phyloP scores from a whole-genome alignment of 78 protist genomes.

The Reticulomyxa filosa region DNA sequence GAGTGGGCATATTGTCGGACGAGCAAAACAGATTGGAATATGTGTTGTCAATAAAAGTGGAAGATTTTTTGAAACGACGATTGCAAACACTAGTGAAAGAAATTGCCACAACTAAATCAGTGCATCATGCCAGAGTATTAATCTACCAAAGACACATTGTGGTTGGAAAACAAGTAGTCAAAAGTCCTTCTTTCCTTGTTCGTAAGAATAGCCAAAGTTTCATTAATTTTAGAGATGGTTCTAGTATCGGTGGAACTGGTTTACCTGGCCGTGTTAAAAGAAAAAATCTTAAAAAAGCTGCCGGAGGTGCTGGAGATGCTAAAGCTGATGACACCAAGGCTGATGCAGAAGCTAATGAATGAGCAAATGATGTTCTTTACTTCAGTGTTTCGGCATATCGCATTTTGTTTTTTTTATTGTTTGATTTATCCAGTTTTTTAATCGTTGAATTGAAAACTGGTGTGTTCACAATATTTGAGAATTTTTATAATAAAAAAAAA shows the following conservation, averaged over 20 bases:
- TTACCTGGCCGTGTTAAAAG: slow-evolving; percentile 85
- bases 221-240: slow-evolving; percentile 68
- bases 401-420: too few species aligned
- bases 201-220: slow-evolving; percentile 87
- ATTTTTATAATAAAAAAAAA: too few species aligned
- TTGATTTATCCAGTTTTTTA: too few species aligned
- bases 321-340: background rate
- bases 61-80: slow-evolving; percentile 92
- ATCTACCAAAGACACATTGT: slow-evolving; percentile 93
- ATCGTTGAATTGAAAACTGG: too few species aligned
- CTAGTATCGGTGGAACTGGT: slow-evolving; percentile 65
- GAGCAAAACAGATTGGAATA: slow-evolving; percentile 78
- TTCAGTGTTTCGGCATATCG: too few species aligned
- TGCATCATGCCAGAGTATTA: slow-evolving; percentile 98
- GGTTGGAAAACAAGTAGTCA: slow-evolving; percentile 95
- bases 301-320: slow-evolving; percentile 17
- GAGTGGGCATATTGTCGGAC: slow-evolving; percentile 84
- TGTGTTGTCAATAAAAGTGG: slow-evolving; percentile 75
- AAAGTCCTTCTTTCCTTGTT: slow-evolving; percentile 92
- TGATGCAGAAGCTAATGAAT: too few species aligned
- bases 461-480: too few species aligned
- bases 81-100: slow-evolving; percentile 93
- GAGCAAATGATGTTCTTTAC: too few species aligned
- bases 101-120: slow-evolving; percentile 76
- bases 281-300: slow-evolving; percentile 14